Evolutionary conservation across 345 rosid species (phyloP).

Genomic region (Reutealis trisperma): DNA sequence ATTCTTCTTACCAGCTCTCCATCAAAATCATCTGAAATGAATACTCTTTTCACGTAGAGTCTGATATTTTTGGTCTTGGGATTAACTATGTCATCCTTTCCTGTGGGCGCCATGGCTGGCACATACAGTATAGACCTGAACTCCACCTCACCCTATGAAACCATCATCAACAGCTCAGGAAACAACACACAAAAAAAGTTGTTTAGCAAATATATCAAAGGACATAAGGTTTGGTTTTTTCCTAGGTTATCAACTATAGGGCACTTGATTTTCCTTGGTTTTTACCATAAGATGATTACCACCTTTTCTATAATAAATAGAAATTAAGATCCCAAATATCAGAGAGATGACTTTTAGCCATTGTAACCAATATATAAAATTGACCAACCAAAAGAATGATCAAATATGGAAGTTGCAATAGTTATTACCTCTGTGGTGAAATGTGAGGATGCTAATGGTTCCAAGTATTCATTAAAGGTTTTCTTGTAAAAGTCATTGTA

Average conservation of each 20-base stretch:
- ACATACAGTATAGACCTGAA: conserved; percentile 92
- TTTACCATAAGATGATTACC: background rate
- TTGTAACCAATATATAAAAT: background rate
- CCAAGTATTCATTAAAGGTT: conserved; percentile 88
- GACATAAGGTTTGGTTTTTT: background rate
- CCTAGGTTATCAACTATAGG: background rate
- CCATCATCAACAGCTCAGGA: conserved; percentile 13
- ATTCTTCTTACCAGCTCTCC: conserved; percentile 81
- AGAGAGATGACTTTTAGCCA: background rate
- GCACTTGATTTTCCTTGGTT: background rate
- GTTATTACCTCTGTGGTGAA: conserved; percentile 89
- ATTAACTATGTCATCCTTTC: conserved; percentile 82
- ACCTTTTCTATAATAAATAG: conserved; percentile 8
- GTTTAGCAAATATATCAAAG: background rate
- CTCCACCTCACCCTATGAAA: conserved; percentile 92
- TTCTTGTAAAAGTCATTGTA: conserved; percentile 92
- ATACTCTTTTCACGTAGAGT: conserved; percentile 91
- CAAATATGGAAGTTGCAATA: background rate
- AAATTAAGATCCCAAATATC: background rate
- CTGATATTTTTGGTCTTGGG: conserved; percentile 96
- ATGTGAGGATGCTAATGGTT: conserved; percentile 93
- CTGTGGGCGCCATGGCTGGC: conserved; percentile 71
- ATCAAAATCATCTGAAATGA: conserved; percentile 97
- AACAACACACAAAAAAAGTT: background rate
- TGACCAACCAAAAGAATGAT: background rate